Conservation (phyloP, 768 basidiomycete genomes). For the Lactifluus subvellereus region DNA sequence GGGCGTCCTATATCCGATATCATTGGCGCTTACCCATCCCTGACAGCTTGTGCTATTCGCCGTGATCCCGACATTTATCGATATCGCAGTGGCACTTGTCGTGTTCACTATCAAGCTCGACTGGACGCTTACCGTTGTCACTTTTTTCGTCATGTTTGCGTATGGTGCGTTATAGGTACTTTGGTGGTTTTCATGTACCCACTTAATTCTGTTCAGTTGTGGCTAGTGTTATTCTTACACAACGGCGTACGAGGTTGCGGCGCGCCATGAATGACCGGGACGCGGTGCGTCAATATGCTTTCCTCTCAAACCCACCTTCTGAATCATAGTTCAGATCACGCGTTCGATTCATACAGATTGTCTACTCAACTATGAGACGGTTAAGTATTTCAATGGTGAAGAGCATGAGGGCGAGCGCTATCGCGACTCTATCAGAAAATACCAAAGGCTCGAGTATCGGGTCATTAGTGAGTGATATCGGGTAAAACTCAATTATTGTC, state of each 20-base stretch:
- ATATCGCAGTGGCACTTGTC: constrained; percentile 65
- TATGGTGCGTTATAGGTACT: constrained; percentile 45
- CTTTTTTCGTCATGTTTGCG: constrained; percentile 66
- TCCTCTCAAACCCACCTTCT: constrained; percentile 2
- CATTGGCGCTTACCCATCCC: constrained; percentile 8
- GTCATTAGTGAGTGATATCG: constrained; percentile 53
- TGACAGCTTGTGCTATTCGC: constrained; percentile 73
- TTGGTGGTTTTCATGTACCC: neutral
- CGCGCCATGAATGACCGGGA: constrained; percentile 70
- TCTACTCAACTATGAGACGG: constrained; percentile 76
- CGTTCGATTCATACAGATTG: constrained; percentile 82
- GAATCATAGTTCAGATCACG: constrained; percentile 42
- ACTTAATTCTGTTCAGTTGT: constrained; percentile 35
- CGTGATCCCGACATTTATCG: constrained; percentile 75
- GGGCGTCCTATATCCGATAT: neutral
- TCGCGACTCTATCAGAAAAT: constrained; percentile 60
- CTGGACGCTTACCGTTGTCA: constrained; percentile 59
- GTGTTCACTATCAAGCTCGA: constrained; percentile 60
- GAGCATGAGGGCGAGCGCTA: constrained; percentile 71
- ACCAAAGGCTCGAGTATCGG: constrained; percentile 67
- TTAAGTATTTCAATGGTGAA: constrained; percentile 89
- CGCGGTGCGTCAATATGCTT: constrained; percentile 40
- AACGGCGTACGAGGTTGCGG: constrained; percentile 68
- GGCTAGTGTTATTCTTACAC: constrained; percentile 42
- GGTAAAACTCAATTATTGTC: neutral